phyloP scores from a whole-genome alignment of 1,284 basidiomycete genomes.

The Trichosporon sp. region DNA sequence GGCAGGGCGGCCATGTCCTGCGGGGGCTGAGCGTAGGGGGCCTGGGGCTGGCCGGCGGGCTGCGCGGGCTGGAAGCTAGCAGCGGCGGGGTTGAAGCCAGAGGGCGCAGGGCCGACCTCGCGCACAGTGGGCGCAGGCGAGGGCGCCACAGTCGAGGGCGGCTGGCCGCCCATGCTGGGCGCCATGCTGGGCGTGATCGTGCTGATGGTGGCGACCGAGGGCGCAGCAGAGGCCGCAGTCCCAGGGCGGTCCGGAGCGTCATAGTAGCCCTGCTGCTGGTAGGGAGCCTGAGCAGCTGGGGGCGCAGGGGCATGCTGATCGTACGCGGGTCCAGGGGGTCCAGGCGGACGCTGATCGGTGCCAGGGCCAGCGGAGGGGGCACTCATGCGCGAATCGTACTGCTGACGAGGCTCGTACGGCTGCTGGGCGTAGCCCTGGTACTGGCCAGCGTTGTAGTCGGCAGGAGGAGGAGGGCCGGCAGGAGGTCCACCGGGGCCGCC shows the following conservation, averaged over 20 bases:
- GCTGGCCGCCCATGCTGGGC: background rate
- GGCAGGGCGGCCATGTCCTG: background rate
- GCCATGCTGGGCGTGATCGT: conserved; percentile 4
- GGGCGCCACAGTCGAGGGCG: background rate
- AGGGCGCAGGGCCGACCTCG: background rate
- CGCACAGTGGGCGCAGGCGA: background rate
- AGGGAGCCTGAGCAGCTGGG: background rate
- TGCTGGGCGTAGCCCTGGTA: background rate
- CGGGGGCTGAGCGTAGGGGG: background rate
- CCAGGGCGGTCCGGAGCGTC: background rate
- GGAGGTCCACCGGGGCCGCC: background rate
- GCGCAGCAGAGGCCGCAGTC: background rate
- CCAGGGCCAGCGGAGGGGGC: background rate
- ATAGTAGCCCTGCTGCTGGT: background rate
- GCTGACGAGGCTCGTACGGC: background rate
- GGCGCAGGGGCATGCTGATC: background rate
- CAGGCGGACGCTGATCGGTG: background rate
- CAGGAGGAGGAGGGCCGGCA: background rate
- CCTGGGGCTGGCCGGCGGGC: background rate
- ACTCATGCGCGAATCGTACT: background rate
- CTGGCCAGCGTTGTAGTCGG: background rate
- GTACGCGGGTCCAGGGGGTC: background rate
- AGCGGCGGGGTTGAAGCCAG: background rate
- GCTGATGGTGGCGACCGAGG: background rate
- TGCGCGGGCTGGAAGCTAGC: background rate